A percentile compares a stretch with the other conserved stretches of the same genome.
phyloP scores from a whole-genome alignment of 371 early-diverging fungal species.

The Mucor lusitanicus region DNA sequence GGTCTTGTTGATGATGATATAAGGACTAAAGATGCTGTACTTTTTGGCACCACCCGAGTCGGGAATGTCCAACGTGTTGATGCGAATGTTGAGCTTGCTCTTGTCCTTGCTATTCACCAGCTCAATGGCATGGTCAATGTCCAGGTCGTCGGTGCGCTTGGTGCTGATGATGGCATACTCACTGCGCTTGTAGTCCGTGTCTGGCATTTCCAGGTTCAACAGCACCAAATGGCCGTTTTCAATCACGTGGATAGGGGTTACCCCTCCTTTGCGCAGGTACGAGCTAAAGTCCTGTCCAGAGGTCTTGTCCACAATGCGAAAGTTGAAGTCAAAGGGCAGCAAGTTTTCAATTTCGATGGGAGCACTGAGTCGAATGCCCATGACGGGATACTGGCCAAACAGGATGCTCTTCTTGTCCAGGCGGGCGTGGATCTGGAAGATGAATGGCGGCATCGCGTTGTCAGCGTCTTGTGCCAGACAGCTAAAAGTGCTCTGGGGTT shows the following conservation, averaged over 20 bases:
- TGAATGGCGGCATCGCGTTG: conserved; percentile 65
- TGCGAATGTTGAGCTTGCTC: conserved; percentile 71
- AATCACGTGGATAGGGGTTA: conserved; percentile 82
- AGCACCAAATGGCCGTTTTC: conserved; percentile 83
- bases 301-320: conserved; percentile 76
- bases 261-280: conserved; percentile 69
- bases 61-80: conserved; percentile 54
- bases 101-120: conserved; percentile 69
- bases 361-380: conserved; percentile 83
- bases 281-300: conserved; percentile 65
- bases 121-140: conserved; percentile 69
- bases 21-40: conserved; percentile 69
- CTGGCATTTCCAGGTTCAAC: conserved; percentile 75
- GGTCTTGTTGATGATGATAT: conserved; percentile 92
- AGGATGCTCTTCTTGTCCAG: conserved; percentile 55
- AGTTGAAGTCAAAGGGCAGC: conserved; percentile 86
- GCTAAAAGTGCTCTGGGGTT: conserved; percentile 44
- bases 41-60: conserved; percentile 71
- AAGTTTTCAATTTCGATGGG: conserved; percentile 96
- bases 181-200: conserved; percentile 68
- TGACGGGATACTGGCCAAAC: conserved; percentile 76
- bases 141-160: conserved; percentile 68
- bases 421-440: conserved; percentile 69
- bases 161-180: conserved; percentile 89
- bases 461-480: conserved; percentile 40